Evolutionary conservation across 1,139 yeast species (phyloP), one percentile per base, ranked within the genome.

Genomic region (Protomyces inouyei): DNA sequence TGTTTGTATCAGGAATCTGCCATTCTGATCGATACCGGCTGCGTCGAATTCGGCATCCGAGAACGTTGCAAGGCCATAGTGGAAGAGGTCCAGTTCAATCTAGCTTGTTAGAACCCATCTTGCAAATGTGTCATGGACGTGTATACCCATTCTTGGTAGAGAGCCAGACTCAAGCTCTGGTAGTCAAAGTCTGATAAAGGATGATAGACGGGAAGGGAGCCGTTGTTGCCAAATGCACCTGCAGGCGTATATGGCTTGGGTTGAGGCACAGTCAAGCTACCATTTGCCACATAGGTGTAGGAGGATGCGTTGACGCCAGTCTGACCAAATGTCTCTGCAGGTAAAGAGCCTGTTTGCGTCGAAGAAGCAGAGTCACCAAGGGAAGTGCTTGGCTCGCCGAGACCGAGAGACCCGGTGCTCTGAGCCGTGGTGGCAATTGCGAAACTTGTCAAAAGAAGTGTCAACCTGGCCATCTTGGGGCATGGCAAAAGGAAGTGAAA

Each of bases 151-250:
- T 66, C 67, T 48, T 66, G 68, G 57, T 66, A 65, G 37, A 66
- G 66, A 12, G 66, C 67, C 12, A 66, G 61, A 18, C 60, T 36
- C 21, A 66, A 55, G 14, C 67, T 65, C 59, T 66, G 61, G 45
- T 56, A 66, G 64, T 66, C 68, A 53, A 57, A 66, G 57, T 66
- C 68, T 23, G 66, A 59, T 28, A 65, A 54, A 14, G 68, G 68
- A 54, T 61, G 66, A 52, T 66, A 66, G 10, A 57, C 43, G 8
- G 68, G 68, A 28, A 28, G 51, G n/a, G 64, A 46, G 5, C 60
- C 64, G 48, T 61, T 65, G 35, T 52, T 52, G 37, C 57, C 67
- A 43, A 66, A 46, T n/a, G 66, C 67, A 36, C 68, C 68, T 4
- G 68, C 64, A 51, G 68, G 68, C 12, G 68, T 65, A 46, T 36